Evolutionary conservation across 306 rosid genomes (phyloP), one percentile per base, ranked within the genome.

Genomic region (Cicer judaicum): DNA sequence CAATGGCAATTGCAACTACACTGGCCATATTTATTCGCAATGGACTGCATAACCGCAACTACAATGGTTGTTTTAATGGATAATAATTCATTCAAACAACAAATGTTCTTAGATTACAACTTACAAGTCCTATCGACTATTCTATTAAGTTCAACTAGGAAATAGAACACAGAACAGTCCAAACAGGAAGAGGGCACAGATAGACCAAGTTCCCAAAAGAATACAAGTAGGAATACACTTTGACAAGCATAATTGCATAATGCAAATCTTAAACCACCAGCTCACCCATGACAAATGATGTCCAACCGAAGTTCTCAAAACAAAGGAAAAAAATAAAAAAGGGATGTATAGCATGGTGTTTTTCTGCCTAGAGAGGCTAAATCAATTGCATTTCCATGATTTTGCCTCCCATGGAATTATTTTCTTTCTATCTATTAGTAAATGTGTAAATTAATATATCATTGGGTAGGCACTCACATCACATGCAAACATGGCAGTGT

Each of bases 141-240:
- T 61, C 10, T 24, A 72, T 19, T 40, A 47, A 38, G 65, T 19
- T 62, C 41, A 63, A 63, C 59, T 10, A 78, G n/a, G 50, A 78
- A 40, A 70, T 8, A 49, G n/a, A 60, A 70, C 36, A 56, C 47
- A 70, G 19, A 39, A 50, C 8, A 7, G 18, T 36, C 61, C 70
- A 61, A 34, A 7, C n/a, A 34, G 10, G 47, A 72, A 7, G 8
- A 42, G n/a, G 61, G 3, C 10, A 39, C 36, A 0, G 12, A 40
- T 59, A 63, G 5, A 46, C 47, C 21, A 13, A 11, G 34, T 38
- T 16, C 38, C 70, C 60, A 15, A 16, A 6, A 53, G 14, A 48
- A 49, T 15, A 71, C 8, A 12, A 40, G 24, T 36, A 16, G 21
- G 44, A 50, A 61, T 49, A 60, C 39, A 70, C 1, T 21, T n/a